Conservation (phyloP, 2,329 filamentous ascomycete genomes). For the Dothidotthia symphoricarpi region DNA sequence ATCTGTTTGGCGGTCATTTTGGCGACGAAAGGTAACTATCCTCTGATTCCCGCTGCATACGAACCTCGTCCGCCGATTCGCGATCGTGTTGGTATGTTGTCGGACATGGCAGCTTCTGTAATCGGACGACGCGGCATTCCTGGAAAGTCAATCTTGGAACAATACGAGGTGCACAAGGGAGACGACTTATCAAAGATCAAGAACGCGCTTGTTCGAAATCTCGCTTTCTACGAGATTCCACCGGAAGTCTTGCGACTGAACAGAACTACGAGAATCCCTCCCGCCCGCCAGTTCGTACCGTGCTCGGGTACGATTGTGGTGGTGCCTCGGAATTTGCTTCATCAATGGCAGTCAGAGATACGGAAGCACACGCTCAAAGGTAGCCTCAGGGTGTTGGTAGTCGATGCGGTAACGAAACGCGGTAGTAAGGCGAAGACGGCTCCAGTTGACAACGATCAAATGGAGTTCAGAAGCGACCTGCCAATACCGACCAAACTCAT, state of each 20-base stretch:
- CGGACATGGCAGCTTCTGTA: slow-evolving; percentile 72
- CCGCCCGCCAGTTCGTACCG: slow-evolving; percentile 57
- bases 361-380: slow-evolving; percentile 65
- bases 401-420: slow-evolving; percentile 47
- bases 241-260: slow-evolving; percentile 42
- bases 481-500: slow-evolving; percentile 61
- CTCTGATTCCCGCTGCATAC: slow-evolving; percentile 64
- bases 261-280: slow-evolving; percentile 41
- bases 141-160: slow-evolving; percentile 66
- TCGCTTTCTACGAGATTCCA: slow-evolving; percentile 45
- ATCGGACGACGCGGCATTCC: slow-evolving; percentile 66
- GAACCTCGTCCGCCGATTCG: slow-evolving; percentile 47
- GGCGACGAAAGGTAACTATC: slow-evolving; percentile 68
- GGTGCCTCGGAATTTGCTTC: slow-evolving; percentile 77
- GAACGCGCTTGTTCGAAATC: slow-evolving; percentile 32
- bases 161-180: slow-evolving; percentile 38
- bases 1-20: slow-evolving; percentile 74
- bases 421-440: slow-evolving; percentile 12
- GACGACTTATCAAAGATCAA: slow-evolving; percentile 38
- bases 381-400: slow-evolving; percentile 62
- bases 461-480: slow-evolving; percentile 48
- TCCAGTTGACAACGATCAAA: slow-evolving; percentile 11
- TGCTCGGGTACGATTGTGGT: slow-evolving; percentile 73
- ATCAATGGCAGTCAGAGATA: slow-evolving; percentile 83
- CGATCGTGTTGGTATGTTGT: slow-evolving; percentile 58